A percentile compares a stretch with the other conserved stretches of the same genome.
phyloP scores from a whole-genome alignment of 768 basidiomycete genomes.

The Gloeophyllum trabeum region DNA sequence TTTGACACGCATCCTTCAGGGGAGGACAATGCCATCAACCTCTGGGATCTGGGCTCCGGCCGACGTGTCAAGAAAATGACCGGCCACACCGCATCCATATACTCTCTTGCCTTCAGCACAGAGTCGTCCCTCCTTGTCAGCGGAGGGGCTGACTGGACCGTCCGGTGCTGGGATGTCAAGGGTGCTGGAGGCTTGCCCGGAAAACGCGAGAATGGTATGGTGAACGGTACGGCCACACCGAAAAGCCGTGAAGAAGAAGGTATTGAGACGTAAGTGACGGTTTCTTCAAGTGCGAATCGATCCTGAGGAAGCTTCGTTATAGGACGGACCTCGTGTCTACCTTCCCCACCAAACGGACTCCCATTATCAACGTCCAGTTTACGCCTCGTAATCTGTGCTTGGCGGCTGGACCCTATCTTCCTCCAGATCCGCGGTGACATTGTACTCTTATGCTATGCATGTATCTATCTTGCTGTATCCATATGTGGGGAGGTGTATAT shows the following conservation, averaged over 20 bases:
- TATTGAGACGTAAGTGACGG: conserved; percentile 55
- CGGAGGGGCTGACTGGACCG: conserved; percentile 90
- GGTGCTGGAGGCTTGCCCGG: conserved; percentile 49
- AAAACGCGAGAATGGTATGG: conserved; percentile 48
- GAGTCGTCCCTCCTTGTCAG: conserved; percentile 88
- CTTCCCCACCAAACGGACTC: conserved; percentile 93
- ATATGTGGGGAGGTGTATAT: too few relatives aligned
- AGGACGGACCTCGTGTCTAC: conserved; percentile 83
- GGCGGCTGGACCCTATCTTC: conserved; percentile 66
- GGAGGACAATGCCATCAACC: conserved; percentile 85
- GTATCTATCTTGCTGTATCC: too few relatives aligned
- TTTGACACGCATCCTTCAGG: conserved; percentile 27
- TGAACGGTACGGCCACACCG: conserved; percentile 15
- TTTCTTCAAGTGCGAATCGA: conserved; percentile 4
- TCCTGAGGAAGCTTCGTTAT: conserved; percentile 6
- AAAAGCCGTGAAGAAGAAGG: conserved; percentile 43
- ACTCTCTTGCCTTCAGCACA: conserved; percentile 84
- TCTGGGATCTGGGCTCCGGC: conserved; percentile 97
- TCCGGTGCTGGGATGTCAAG: conserved; percentile 97
- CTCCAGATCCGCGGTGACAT: conserved; percentile 35
- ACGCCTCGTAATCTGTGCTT: conserved; percentile 91
- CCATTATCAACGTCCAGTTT: conserved; percentile 86
- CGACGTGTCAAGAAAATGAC: conserved; percentile 93
- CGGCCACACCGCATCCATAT: conserved; percentile 83
- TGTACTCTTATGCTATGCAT: too few relatives aligned